These are phyloP conservation scores for Coelastrella sp. DNA, from an alignment of 139 green algal species.

Conservation along the genomic window DNA sequence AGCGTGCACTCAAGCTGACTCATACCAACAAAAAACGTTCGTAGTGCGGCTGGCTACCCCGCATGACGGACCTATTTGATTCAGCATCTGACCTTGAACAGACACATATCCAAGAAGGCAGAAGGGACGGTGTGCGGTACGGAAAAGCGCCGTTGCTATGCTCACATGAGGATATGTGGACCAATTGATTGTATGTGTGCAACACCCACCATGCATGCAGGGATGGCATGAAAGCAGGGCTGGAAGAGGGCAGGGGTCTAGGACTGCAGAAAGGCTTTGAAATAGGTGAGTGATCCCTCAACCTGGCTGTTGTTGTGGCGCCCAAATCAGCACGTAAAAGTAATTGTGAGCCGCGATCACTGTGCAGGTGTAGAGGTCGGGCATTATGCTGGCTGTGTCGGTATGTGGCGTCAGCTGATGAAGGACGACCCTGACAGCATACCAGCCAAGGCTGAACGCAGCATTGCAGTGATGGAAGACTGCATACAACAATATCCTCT, in stretches of 20 bases:
- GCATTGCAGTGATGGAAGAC: slow-evolving; percentile 63
- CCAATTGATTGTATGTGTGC: too few relatives aligned
- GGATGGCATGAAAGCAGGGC: slow-evolving; percentile 60
- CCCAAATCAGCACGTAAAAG: too few relatives aligned
- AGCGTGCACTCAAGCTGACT: too few relatives aligned
- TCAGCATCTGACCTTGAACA: slow-evolving; percentile 58
- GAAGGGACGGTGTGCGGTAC: slow-evolving; percentile 53
- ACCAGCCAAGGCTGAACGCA: slow-evolving; percentile 52
- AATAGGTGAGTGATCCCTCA: slow-evolving; percentile 74
- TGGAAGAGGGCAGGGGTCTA: slow-evolving; percentile 69
- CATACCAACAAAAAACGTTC: background rate
- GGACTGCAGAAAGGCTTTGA: slow-evolving; percentile 85
- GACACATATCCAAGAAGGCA: slow-evolving; percentile 59
- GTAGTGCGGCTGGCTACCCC: background rate
- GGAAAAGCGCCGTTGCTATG: too few relatives aligned
- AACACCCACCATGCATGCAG: slow-evolving; percentile 55
- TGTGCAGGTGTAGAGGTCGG: slow-evolving; percentile 74
- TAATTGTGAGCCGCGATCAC: too few relatives aligned
- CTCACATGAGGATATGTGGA: too few relatives aligned
- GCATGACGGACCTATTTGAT: slow-evolving; percentile 64
- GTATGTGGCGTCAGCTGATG: slow-evolving; percentile 58
- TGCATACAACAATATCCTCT: slow-evolving; percentile 65
- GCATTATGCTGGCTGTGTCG: slow-evolving; percentile 73
- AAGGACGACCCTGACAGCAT: slow-evolving; percentile 36
- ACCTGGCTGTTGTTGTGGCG: too few relatives aligned